These are phyloP conservation scores for Cajanus cajan DNA, from an alignment of 306 rosid species.

Conservation along the genomic window DNA sequence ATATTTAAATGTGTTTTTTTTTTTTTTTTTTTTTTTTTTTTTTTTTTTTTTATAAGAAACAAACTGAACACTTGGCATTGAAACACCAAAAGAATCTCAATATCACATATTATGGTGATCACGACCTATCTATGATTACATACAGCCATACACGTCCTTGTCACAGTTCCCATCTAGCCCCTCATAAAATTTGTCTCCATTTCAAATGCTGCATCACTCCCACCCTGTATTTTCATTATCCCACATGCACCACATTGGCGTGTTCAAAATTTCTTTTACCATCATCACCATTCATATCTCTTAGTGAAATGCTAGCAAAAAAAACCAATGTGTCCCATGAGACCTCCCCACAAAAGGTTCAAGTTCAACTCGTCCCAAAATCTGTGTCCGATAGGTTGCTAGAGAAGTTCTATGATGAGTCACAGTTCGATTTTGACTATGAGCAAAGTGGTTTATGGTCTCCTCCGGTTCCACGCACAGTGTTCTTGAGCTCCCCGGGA, in stretches of 20 bases:
- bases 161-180: conserved; percentile 42
- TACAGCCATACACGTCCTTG: conserved; percentile 66
- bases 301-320: conserved; percentile 23
- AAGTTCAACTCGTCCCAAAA: conserved; percentile 58
- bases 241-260: conserved; percentile 19
- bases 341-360: conserved; percentile 33
- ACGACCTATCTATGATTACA: conserved; percentile 59
- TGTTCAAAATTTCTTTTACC: neutral
- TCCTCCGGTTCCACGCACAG: conserved; percentile 65
- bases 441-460: conserved; percentile 88
- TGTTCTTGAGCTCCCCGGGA: conserved; percentile 63
- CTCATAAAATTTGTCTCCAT: conserved; percentile 33
- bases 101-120: conserved; percentile 39
- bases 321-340: conserved; percentile 27
- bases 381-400: conserved; percentile 60
- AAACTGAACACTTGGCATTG: conserved; percentile 3
- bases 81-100: conserved; percentile 32
- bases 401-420: conserved; percentile 62
- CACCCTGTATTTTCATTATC: conserved; percentile 26
- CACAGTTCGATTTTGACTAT: conserved; percentile 64
- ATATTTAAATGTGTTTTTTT: neutral
- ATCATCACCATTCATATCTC: conserved; percentile 29
- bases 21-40: too few relatives aligned
- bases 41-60: neutral
- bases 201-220: conserved; percentile 33